Evolutionary conservation across 2,329 filamentous ascomycete species (phyloP), one percentile per base, ranked within the genome.

Genomic region (Stachybotrys chlorohalonatus): DNA sequence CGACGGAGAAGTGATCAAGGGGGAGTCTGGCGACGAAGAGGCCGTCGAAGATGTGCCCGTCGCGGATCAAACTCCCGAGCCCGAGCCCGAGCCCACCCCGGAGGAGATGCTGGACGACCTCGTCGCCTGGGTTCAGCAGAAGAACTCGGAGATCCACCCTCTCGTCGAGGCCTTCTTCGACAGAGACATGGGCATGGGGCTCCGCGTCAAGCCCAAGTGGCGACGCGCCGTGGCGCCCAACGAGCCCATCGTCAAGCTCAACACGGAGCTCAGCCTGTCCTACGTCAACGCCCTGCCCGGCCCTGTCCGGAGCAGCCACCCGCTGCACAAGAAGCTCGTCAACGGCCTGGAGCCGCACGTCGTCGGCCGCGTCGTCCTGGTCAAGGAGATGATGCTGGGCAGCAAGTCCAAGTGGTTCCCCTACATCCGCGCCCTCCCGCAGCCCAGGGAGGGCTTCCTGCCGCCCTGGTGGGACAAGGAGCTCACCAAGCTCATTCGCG

Each of bases 371-470:
- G 86, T 90, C 68, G 86, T 88, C 58, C 75, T 91, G 6, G 76
- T 88, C 64, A 81, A 85, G 57, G 82, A 91, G 65, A 84, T 83
- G 63, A 73, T 90, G 36, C 68, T 77, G 2, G 80, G 79, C 1
- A 54, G 68, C 2, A 63, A 75, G 2, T 87, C 86, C 0, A 82
- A 81, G 60, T 91, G 87, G 87, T 76, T 73, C 65, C 78, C 83
- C 1, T 91, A 91, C 68, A 80, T 90, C 59, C 70, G 71, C 9
- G 80, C 81, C 0, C 74, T 91, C 0, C 86, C 87, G 1, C 80
- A 83, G 56, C 84, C 85, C 5, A 63, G 69, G 6, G 64, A 68
- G 1, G 78, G 87, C 73, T 74, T 71, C 1, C 76, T 86, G 13
- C 83, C 85, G 5, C 74, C 84, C 0, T 84, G 84, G 60, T 90